Base-by-base conservation (phyloP, 2,329 filamentous ascomycete genomes). In the Talaromyces marneffei region DNA sequence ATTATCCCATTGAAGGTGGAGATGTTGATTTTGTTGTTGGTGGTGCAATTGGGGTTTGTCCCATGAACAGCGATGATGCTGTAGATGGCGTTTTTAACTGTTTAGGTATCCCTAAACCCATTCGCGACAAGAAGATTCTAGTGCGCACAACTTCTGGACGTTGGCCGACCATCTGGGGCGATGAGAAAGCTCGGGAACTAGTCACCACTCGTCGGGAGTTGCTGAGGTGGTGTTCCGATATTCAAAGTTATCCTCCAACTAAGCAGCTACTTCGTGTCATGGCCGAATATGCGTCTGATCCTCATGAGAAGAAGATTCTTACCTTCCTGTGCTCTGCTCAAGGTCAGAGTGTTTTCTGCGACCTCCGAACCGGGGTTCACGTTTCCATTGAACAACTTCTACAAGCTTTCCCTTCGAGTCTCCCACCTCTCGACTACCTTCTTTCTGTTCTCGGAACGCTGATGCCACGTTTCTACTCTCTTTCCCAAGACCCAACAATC, bases 101-200 rank as follows among this genome's bases (percentile, higher is more conserved):
- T 25, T 85, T 99, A 18, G 83, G 90, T 68, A 83, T 97, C 23
- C 92, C 92, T 3, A 88, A 86, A 39, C 90, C 88, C 71, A 82
- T 94, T 63, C 88, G 94, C 31, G 90, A 96, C 77, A 94, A 91
- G 80, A 88, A 89, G 14, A 83, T 96, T 18, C 80, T 89, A 18
- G 78, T 97, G 67, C 87, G 87, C 73, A 97, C 94, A 0, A 85
- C 83, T 37, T 85, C 82, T 63, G 93, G 93, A 35, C 85, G 94
- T 55, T 99, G 93, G 93, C 94, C 94, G 3, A 99, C 94, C 0
- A 95, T 99, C 55, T 99, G 94, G 94, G 94, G 93, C 44, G 91
- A 96, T 2, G 93, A 97, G 20, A 78, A 90, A 74, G 77, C 92
- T 6, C 86, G 94, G 61, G 88, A 94, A 72, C 80, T 99, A n/a